Percentiles rank a stretch among this genome's conserved stretches.
These are phyloP conservation scores for Acer yangbiense DNA, from an alignment of 345 rosid genomes.

Conservation along the genomic window DNA sequence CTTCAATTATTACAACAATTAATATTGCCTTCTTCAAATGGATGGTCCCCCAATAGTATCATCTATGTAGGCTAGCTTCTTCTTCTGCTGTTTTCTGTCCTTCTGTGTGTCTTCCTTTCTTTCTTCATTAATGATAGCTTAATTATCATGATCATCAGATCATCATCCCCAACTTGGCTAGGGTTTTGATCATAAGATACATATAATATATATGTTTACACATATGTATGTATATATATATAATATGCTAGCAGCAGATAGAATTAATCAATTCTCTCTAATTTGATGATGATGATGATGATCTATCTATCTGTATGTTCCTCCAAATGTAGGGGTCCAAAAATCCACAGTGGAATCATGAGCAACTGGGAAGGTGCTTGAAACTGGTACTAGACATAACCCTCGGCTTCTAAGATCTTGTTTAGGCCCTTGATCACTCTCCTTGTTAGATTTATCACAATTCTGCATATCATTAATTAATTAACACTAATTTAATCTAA, in stretches of 20 bases:
- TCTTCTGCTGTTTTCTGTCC: conserved; percentile 2
- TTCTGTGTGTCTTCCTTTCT: not conserved
- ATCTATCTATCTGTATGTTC: conserved; percentile 69
- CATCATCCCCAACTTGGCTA: conserved; percentile 37
- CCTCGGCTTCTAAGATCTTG: conserved; percentile 94
- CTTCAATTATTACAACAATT: conserved; percentile 46
- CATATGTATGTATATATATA: not conserved
- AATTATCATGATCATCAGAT: conserved; percentile 8
- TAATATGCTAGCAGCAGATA: conserved; percentile 23
- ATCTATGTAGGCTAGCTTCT: conserved; percentile 10
- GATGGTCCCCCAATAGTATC: conserved; percentile 15
- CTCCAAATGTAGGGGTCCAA: conserved; percentile 99
- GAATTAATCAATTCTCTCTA: conserved; percentile 25
- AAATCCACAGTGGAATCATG: conserved; percentile 80
- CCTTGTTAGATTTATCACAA: conserved; percentile 51
- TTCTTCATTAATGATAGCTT: conserved; percentile 7
- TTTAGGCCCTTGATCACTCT: conserved; percentile 56
- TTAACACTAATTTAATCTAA: not conserved
- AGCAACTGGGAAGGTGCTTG: conserved; percentile 87
- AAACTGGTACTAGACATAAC: conserved; percentile 84
- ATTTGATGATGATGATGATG: not conserved
- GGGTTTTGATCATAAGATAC: conserved; percentile 32
- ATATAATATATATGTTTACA: not conserved
- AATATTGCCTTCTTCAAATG: conserved; percentile 18
- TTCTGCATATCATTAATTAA: conserved; percentile 33